Conservation (phyloP, 805 yeast genomes). For the Kazachstania kunashirensis region DNA sequence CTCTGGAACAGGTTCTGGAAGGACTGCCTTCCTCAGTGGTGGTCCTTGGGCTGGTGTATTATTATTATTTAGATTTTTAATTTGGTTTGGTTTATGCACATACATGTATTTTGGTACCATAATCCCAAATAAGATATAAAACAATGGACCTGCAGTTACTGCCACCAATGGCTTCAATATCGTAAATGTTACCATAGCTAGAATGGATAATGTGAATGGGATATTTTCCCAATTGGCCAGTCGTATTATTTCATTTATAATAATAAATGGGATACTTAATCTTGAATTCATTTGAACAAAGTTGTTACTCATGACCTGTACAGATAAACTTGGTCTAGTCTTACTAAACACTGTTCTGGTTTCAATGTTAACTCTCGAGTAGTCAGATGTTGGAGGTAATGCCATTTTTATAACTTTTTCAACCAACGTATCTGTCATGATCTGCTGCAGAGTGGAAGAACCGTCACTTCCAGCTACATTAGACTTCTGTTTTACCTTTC, state of each 20-base stretch:
- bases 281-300: constrained; percentile 54
- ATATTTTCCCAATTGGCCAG: constrained; percentile 60
- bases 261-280: constrained; percentile 49
- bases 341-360: constrained; percentile 52
- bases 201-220: constrained; percentile 47
- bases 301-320: constrained; percentile 60
- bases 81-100: constrained; percentile 54
- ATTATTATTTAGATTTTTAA: constrained; percentile 27
- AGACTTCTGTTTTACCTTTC: neutral
- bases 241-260: constrained; percentile 46
- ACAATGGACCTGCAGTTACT: constrained; percentile 43
- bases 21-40: constrained; percentile 37
- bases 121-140: constrained; percentile 42
- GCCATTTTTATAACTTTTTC: constrained; percentile 67
- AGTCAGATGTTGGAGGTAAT: constrained; percentile 50
- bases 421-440: constrained; percentile 57
- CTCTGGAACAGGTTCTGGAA: constrained; percentile 69
- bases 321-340: constrained; percentile 57
- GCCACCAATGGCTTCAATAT: constrained; percentile 52
- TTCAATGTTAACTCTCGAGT: constrained; percentile 36
- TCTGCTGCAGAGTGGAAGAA: constrained; percentile 23
- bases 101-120: constrained; percentile 59
- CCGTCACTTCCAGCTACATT: constrained; percentile 1
- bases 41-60: constrained; percentile 45
- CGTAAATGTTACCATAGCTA: constrained; percentile 41